phyloP scores from a whole-genome alignment of 345 rosid species.

The Angophora floribunda region DNA sequence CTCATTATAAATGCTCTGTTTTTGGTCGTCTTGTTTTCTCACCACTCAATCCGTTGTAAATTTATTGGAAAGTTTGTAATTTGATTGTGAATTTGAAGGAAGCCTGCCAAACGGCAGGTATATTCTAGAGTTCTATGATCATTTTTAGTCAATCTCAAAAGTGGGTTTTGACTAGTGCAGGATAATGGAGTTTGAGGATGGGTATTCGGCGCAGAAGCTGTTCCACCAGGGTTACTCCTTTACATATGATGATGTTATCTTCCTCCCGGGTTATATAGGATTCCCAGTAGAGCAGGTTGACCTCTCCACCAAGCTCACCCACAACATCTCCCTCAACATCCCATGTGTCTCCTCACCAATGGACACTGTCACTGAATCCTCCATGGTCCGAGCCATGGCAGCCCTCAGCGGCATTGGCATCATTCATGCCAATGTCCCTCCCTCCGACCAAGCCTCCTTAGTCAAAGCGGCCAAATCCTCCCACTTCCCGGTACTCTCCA shows the following conservation, averaged over 20 bases:
- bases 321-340: constrained; percentile 55
- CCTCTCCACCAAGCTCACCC: constrained; percentile 57
- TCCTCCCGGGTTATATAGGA: constrained; percentile 88
- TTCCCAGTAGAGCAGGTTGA: constrained; percentile 79
- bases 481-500: constrained; percentile 50
- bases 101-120: neutral
- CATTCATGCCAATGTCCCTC: constrained; percentile 56
- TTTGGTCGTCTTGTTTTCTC: neutral
- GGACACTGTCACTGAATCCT: constrained; percentile 90
- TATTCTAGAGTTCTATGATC: neutral
- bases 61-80: neutral
- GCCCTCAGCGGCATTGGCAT: constrained; percentile 73
- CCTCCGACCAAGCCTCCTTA: constrained; percentile 54
- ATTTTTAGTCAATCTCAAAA: neutral
- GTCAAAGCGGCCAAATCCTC: constrained; percentile 67
- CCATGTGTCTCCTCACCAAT: constrained; percentile 93
- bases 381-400: constrained; percentile 93
- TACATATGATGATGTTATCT: constrained; percentile 87
- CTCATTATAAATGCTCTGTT: neutral
- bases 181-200: constrained; percentile 41
- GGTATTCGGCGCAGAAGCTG: constrained; percentile 22
- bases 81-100: neutral
- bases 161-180: neutral
- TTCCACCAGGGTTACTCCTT: constrained; percentile 77
- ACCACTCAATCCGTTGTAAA: neutral